phyloP scores from a whole-genome alignment of 306 rosid genomes.

The Vigna mungo region DNA sequence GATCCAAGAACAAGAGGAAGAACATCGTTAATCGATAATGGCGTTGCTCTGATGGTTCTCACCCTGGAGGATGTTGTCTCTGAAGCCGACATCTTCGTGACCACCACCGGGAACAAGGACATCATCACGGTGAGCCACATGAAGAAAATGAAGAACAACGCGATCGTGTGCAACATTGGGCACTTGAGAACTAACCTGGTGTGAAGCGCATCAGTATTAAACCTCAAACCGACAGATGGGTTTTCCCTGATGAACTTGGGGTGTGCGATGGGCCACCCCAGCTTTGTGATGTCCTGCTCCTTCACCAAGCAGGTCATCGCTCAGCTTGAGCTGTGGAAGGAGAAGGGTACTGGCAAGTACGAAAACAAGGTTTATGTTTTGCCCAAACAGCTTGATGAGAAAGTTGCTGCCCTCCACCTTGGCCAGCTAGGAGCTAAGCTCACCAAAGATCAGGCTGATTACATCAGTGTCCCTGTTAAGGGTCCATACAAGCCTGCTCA shows the following conservation, averaged over 20 bases:
- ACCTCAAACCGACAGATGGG: conserved; percentile 99
- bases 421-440: conserved; percentile 95
- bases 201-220: conserved; percentile 88
- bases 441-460: conserved; percentile 84
- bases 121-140: conserved; percentile 81
- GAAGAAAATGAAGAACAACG: conserved; percentile 99
- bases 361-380: conserved; percentile 92
- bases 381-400: conserved; percentile 94
- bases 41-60: conserved; percentile 76
- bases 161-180: conserved; percentile 94
- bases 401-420: no score
- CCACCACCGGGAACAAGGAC: conserved; percentile 99
- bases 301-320: conserved; percentile 99
- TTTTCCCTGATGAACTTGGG: conserved; percentile 96
- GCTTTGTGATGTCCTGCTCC: conserved; percentile 98
- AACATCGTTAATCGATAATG: conserved; percentile 18
- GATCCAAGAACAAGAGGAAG: no score
- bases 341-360: conserved; percentile 76
- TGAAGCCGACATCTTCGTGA: conserved; percentile 82
- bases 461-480: conserved; percentile 84
- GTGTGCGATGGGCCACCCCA: no score
- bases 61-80: conserved; percentile 68
- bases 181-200: conserved; percentile 87
- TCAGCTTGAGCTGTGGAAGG: conserved; percentile 95
- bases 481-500: conserved; percentile 97